These are phyloP conservation scores for Dentipellis sp. DNA, from an alignment of 768 basidiomycete genomes.

Conservation along the genomic window DNA sequence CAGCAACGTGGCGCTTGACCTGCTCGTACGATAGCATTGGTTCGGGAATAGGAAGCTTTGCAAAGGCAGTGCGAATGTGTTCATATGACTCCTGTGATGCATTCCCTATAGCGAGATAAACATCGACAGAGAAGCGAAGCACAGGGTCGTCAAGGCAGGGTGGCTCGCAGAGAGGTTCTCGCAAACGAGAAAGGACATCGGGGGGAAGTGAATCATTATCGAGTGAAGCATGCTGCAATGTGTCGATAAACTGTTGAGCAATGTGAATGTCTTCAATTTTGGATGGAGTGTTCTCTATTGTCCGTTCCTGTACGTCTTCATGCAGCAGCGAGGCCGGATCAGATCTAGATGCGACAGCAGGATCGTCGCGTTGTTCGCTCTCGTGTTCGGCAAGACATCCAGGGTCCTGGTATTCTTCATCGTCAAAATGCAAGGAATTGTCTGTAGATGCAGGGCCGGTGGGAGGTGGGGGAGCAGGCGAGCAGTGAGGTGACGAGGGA, in stretches of 20 bases:
- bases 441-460: no score
- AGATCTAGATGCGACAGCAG: no score
- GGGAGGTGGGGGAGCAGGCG: no score
- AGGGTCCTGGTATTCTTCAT: no score
- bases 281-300: neutral
- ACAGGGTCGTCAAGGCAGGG: neutral
- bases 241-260: neutral
- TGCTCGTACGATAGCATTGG: neutral
- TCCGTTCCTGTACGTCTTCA: neutral
- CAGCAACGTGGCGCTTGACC: neutral
- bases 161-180: neutral
- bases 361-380: no score
- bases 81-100: constrained; percentile 5
- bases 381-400: no score
- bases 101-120: constrained; percentile 6
- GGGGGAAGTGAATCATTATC: neutral
- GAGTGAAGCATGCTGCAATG: neutral
- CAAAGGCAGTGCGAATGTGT: neutral
- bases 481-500: no score
- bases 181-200: neutral
- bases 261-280: neutral
- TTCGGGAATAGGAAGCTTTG: no score
- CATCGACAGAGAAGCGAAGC: constrained; percentile 1
- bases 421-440: no score
- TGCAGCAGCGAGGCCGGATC: neutral